Evolutionary conservation across 2,329 filamentous ascomycete species (phyloP), one percentile per base, ranked within the genome.

Genomic region (Penicillium fuscoglaucum): DNA sequence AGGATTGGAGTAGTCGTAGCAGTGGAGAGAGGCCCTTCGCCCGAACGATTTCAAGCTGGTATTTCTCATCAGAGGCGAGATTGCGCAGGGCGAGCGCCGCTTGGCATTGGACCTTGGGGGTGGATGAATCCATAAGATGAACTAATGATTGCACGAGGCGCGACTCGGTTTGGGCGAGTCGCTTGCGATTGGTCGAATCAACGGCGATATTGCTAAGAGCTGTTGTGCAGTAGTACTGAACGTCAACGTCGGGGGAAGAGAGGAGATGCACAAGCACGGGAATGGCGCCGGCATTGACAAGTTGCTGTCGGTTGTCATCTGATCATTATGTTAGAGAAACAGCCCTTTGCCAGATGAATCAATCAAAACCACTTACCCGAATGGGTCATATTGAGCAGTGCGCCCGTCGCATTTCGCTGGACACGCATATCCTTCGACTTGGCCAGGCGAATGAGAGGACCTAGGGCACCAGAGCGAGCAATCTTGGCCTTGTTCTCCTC

Each of bases 401-500:
- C 95, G 54, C 95, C 95, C 0, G 95, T 99, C 58, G 95, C 95
- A 77, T 99, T 99, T 65, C 95, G 86, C 79, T 99, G 95, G 48
- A 99, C 95, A 57, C 95, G 87, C 95, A 98, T 98, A 71, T 99
- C 95, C 76, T 96, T 93, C 24, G 95, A 98, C 78, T 96, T 98
- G 61, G 95, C 95, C 58, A 99, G 81, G 63, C 90, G 86, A 46
- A 95, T 99, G 67, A 99, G 80, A 9, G 95, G 95, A 8, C 90
- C 91, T 57, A 99, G 83, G 55, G 95, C 95, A 58, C 95, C 95
- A 4, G 95, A 99, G 61, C 91, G 87, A 66, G 95, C 95, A 75
- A 99, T 99, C 80, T 96, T 97, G 58, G 95, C 93, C 80, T 99
- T 99, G 80, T 99, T 99, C 68, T 98, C 95, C 79, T 99, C 95